Conservation (phyloP, 2,329 filamentous ascomycete species). For the Fusarium sacchari region DNA sequence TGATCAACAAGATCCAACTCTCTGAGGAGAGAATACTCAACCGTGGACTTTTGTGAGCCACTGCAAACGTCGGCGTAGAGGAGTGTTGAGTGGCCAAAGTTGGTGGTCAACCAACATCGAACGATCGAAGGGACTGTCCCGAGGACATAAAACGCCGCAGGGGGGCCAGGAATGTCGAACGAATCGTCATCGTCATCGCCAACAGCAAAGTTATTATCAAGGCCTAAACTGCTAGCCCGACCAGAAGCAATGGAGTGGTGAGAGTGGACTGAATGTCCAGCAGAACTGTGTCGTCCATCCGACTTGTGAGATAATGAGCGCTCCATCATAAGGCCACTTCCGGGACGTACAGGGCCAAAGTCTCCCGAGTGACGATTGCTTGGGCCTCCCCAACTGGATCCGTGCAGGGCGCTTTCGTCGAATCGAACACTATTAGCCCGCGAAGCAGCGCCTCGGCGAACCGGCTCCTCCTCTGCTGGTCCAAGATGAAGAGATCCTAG, state of each 20-base stretch:
- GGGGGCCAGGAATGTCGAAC: slow-evolving; percentile 76
- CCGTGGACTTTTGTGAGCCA: slow-evolving; percentile 86
- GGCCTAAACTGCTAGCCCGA: slow-evolving; percentile 86
- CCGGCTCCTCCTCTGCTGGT: slow-evolving; percentile 81
- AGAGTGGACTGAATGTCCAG: slow-evolving; percentile 80
- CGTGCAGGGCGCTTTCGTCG: slow-evolving; percentile 93
- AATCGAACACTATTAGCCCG: slow-evolving; percentile 97
- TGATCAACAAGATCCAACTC: slow-evolving; percentile 77
- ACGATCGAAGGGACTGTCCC: slow-evolving; percentile 94
- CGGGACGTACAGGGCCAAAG: slow-evolving; percentile 78
- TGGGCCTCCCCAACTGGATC: slow-evolving; percentile 82
- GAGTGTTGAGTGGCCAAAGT: slow-evolving; percentile 88
- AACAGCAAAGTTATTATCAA: slow-evolving; percentile 75
- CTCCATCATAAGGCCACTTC: slow-evolving; percentile 89
- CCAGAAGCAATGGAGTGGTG: slow-evolving; percentile 78
- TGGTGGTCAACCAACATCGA: slow-evolving; percentile 91
- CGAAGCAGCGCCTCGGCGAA: slow-evolving; percentile 86
- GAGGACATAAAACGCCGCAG: slow-evolving; percentile 84
- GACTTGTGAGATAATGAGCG: slow-evolving; percentile 94
- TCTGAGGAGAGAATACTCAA: slow-evolving; percentile 79
- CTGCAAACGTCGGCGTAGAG: slow-evolving; percentile 93
- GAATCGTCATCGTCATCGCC: slow-evolving; percentile 75
- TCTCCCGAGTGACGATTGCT: slow-evolving; percentile 85
- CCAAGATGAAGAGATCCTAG: slow-evolving; percentile 86
- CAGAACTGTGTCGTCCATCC: slow-evolving; percentile 92